Conservation (phyloP, 495 filamentous ascomycete genomes). For the Physcia stellaris region DNA sequence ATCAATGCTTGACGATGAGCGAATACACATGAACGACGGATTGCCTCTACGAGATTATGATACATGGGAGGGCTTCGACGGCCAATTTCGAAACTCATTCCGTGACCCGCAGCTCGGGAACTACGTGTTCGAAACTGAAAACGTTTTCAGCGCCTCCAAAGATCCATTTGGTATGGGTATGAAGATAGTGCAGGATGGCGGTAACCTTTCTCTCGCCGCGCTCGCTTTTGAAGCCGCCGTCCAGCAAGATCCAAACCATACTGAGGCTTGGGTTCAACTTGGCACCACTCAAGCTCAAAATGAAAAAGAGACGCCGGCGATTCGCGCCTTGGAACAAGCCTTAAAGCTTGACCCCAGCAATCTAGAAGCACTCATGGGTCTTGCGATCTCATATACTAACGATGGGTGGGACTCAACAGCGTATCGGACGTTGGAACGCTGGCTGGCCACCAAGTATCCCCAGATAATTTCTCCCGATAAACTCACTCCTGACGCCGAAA, state of each 20-base stretch:
- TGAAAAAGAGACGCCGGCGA: conserved; percentile 95
- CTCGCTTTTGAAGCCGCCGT: conserved; percentile 96
- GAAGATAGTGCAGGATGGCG: conserved; percentile 78
- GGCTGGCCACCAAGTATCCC: conserved; percentile 89
- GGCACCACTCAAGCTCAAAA: conserved; percentile 92
- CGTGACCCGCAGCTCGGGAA: conserved; percentile 66
- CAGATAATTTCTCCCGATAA: conserved; percentile 52
- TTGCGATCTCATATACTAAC: conserved; percentile 97
- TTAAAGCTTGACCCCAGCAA: conserved; percentile 77
- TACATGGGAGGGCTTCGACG: conserved; percentile 60
- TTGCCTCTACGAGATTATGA: conserved; percentile 25
- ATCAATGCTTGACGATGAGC: conserved; percentile 46
- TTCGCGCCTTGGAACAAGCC: conserved; percentile 88
- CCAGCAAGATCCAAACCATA: conserved; percentile 73
- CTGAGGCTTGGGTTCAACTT: conserved; percentile 85
- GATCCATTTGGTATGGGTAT: conserved; percentile 87
- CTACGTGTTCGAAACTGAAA: conserved; percentile 91
- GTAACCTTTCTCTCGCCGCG: conserved; percentile 85
- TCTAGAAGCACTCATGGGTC: conserved; percentile 78
- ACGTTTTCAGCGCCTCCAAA: conserved; percentile 58
- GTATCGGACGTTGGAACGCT: conserved; percentile 92
- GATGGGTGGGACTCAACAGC: conserved; percentile 95
- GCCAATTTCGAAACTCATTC: conserved; percentile 25
- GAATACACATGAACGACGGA: conserved; percentile 47
- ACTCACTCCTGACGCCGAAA: conserved; percentile 54